phyloP scores from a whole-genome alignment of 2,329 filamentous ascomycete genomes.

The Fusarium papillatum region DNA sequence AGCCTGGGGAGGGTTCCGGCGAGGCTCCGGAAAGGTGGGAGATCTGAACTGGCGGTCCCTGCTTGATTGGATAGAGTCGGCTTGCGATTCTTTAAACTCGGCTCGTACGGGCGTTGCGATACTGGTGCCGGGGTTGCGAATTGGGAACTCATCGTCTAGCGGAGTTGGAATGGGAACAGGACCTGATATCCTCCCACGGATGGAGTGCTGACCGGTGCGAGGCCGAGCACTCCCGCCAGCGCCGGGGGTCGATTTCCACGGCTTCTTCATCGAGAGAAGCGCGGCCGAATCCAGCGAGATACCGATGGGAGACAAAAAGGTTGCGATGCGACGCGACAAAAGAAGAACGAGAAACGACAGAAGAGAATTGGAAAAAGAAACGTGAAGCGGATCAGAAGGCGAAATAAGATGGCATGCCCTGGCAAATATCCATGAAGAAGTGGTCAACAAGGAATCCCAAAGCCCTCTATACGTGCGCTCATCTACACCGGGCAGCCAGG shows the following conservation, averaged over 20 bases:
- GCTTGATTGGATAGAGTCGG: slow-evolving; percentile 17
- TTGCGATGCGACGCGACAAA: slow-evolving; percentile 17
- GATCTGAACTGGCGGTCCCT: slow-evolving; percentile 27
- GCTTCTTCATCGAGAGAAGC: slow-evolving; percentile 52
- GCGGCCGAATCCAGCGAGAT: neutral
- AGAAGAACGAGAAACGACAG: slow-evolving; percentile 20
- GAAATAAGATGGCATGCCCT: slow-evolving; percentile 29
- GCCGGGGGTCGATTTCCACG: slow-evolving; percentile 61
- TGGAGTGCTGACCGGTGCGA: slow-evolving; percentile 55
- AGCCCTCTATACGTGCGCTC: slow-evolving; percentile 40
- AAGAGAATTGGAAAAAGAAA: slow-evolving; percentile 24
- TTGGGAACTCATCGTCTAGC: slow-evolving; percentile 67
- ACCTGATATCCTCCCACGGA: slow-evolving; percentile 72
- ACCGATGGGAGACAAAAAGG: slow-evolving; percentile 9
- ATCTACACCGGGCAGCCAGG: slow-evolving; percentile 43
- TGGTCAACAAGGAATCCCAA: slow-evolving; percentile 35
- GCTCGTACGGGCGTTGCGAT: slow-evolving; percentile 50
- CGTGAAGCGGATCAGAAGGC: slow-evolving; percentile 26
- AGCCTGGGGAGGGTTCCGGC: slow-evolving; percentile 20
- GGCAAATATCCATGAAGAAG: slow-evolving; percentile 41
- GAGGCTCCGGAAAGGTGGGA: slow-evolving; percentile 33
- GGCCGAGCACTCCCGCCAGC: slow-evolving; percentile 44
- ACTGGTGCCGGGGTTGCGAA: slow-evolving; percentile 57
- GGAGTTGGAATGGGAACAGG: slow-evolving; percentile 68
- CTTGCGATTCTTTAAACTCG: slow-evolving; percentile 38